These are phyloP conservation scores for Begonia peltatifolia DNA, from an alignment of 306 rosid genomes.

Conservation along the genomic window DNA sequence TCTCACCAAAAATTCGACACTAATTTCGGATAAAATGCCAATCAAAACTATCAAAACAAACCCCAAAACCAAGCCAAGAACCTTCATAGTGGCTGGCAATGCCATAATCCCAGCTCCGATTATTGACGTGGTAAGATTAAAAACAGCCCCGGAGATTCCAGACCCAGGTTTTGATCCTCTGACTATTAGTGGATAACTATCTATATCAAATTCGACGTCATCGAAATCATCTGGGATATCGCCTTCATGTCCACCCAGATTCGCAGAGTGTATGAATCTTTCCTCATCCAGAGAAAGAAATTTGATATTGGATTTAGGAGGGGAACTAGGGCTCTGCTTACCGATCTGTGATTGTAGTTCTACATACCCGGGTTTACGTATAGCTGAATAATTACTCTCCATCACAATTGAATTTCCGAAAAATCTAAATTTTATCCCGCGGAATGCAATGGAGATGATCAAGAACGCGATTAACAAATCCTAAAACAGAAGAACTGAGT, in stretches of 20 bases:
- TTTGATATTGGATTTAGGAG: slow-evolving; percentile 3
- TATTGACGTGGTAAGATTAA: slow-evolving; percentile 70
- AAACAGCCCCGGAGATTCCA: slow-evolving; percentile 74
- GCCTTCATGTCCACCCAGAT: slow-evolving; percentile 6
- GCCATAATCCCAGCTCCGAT: slow-evolving; percentile 98
- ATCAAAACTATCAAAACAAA: slow-evolving; percentile 51
- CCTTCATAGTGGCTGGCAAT: slow-evolving; percentile 92
- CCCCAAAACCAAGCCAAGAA: slow-evolving; percentile 69
- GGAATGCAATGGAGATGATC: background rate
- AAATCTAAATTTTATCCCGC: background rate
- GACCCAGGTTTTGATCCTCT: slow-evolving; percentile 35
- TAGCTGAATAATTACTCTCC: slow-evolving; percentile 38
- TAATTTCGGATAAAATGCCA: slow-evolving; percentile 73
- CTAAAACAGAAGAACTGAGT: background rate
- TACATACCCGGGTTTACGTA: slow-evolving; percentile 39
- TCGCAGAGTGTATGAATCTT: slow-evolving; percentile 29
- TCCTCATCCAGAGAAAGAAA: slow-evolving; percentile 23
- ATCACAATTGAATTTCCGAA: slow-evolving; percentile 10
- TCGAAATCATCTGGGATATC: slow-evolving; percentile 27
- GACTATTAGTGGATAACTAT: slow-evolving; percentile 45
- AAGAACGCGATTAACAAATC: background rate
- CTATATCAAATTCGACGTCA: slow-evolving; percentile 39
- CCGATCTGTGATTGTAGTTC: slow-evolving; percentile 55
- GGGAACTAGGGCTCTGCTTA: slow-evolving; percentile 11
- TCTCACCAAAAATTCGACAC: slow-evolving; percentile 59